Evolutionary conservation across 306 rosid genomes (phyloP).

Genomic region (Medicago ruthenica): DNA sequence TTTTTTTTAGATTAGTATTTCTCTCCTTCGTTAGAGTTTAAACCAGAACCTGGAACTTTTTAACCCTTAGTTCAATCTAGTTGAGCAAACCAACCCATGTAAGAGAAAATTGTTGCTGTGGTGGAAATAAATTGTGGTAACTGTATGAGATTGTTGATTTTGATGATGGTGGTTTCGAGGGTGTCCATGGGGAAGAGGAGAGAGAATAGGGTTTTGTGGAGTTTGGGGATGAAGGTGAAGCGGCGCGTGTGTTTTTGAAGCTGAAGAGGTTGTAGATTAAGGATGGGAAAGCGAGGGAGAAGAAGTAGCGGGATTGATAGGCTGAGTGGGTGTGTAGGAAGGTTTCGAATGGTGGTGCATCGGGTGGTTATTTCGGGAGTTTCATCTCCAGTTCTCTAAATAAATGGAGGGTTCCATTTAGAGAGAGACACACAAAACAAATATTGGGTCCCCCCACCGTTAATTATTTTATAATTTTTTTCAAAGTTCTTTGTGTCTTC

Average conservation of each 20-base stretch:
- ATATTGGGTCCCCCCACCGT: no score
- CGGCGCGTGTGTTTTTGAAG: conserved; percentile 51
- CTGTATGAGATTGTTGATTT: no score
- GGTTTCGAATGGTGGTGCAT: conserved; percentile 65
- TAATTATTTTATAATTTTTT: no score
- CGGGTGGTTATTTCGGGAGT: conserved; percentile 61
- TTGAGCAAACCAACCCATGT: no score
- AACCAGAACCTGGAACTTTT: no score
- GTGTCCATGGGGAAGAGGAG: conserved; percentile 69
- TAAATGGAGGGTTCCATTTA: no score
- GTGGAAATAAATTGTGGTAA: conserved; percentile 13
- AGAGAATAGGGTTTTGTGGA: conserved; percentile 57
- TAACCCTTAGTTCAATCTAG: no score
- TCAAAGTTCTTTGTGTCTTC: no score
- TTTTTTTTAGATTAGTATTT: no score
- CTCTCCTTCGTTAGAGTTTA: no score
- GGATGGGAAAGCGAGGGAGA: conserved; percentile 84
- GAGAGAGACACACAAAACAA: no score
- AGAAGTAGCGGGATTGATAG: conserved; percentile 84
- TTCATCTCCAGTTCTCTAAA: no score
- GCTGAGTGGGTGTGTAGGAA: conserved; percentile 78
- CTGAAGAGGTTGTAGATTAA: conserved; percentile 88
- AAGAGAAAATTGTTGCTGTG: conserved; percentile 3
- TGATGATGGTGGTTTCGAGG: conserved; percentile 54
- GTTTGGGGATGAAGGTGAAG: conserved; percentile 45